Percentiles rank a stretch among this genome's conserved stretches.
Conservation (phyloP, 2,329 filamentous ascomycete species). For the Calonectria montana region DNA sequence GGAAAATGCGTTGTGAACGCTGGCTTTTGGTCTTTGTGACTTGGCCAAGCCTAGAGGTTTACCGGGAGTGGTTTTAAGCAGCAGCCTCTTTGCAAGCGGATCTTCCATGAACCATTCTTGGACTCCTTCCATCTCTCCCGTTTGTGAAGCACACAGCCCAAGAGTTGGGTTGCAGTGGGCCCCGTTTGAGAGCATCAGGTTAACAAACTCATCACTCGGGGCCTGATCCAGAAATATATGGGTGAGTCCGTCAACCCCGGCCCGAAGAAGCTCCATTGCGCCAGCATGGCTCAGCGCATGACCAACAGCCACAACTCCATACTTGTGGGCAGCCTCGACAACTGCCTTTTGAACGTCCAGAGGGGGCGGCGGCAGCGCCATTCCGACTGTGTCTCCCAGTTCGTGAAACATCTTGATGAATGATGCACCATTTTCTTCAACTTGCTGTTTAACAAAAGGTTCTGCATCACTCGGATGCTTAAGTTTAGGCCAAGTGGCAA, state of each 20-base stretch:
- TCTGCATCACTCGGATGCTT: not conserved
- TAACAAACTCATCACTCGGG: not conserved
- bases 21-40: not conserved
- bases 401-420: conserved; percentile 5
- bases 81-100: not conserved
- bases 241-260: not conserved
- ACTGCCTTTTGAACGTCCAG: not conserved
- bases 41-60: not conserved
- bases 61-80: not conserved
- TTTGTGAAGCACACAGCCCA: not conserved
- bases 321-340: not conserved
- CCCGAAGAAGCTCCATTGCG: not conserved
- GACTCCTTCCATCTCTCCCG: not conserved
- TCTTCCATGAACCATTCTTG: not conserved
- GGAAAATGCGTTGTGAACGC: not conserved
- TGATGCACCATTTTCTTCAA: not conserved
- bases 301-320: not conserved
- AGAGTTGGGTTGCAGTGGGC: not conserved
- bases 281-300: not conserved
- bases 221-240: not conserved
- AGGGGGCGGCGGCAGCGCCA: not conserved
- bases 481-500: not conserved
- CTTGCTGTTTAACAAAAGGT: not conserved
- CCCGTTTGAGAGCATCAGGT: not conserved
- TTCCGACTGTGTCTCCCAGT: not conserved